Evolutionary conservation across 2,329 filamentous ascomycete genomes (phyloP), one percentile per base, ranked within the genome.

Genomic region (Fusarium secorum): DNA sequence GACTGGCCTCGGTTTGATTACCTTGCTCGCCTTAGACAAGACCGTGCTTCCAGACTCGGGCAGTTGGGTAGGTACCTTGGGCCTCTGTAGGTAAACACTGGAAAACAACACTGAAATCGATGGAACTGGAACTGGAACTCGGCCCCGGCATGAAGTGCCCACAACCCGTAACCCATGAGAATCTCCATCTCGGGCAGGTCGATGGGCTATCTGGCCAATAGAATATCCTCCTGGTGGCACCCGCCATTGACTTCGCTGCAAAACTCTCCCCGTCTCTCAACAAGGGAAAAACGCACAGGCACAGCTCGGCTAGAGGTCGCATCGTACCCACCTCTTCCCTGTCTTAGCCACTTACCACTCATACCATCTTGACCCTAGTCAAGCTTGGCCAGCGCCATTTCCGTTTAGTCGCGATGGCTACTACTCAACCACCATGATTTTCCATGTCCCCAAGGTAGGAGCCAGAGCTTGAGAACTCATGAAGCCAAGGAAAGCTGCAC

Each of bases 1-100:
- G 52, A 55, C 52, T 68, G 71, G 62, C 72, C 74, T 76, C 71
- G 74, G 72, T 76, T 76, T 76, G 68, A 76, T 76, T 74, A 73
- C 51, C 66, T 62, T 68, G 67, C 58, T 56, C 53, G 64, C 60
- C 42, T 59, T 42, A 49, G 58, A 65, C 62, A 70, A 59, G 45
- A 56, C 63, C 62, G 62, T 64, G 70, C 71, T 70, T 65, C 71
- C 55, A 74, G 59, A 46, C 60, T 56, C 49, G 20, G 41, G 30
- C 36, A 22, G 44, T 11, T 26, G 18, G 28, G 22, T 48, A 30
- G 44, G 42, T 46, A 46, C 44, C 44, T 49, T 22, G 28, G 48
- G 48, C 48, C 51, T 54, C 42, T 51, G 36, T 26, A 24, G 24
- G 24, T 24, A 28, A 45, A 45, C 38, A 24, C 22, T 55, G 38